Conservation (phyloP, 129 eudicot genomes). For the Ambrosia trifida region DNA sequence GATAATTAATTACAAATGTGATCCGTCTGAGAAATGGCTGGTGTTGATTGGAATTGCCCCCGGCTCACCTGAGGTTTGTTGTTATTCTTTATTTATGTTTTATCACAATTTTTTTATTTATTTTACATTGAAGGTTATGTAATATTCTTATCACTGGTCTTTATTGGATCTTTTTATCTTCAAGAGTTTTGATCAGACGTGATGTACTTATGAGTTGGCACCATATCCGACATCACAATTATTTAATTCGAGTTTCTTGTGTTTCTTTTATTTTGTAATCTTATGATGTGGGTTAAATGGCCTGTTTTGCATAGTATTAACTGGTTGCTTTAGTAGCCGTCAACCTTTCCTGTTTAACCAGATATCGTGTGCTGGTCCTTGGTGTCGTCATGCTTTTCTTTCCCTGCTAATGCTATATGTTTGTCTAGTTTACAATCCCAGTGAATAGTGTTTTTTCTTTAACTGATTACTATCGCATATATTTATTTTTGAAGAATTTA, state of each 20-base stretch:
- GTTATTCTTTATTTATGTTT: slow-evolving; percentile 19
- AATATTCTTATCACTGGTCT: neutral
- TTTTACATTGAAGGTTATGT: slow-evolving; percentile 2
- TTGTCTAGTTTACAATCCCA: neutral
- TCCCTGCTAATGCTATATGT: neutral
- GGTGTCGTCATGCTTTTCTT: slow-evolving; percentile 1
- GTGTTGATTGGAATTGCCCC: slow-evolving; percentile 98
- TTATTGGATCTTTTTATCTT: slow-evolving; percentile 2
- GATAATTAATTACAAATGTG: slow-evolving; percentile 87
- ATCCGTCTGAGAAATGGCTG: slow-evolving; percentile 97
- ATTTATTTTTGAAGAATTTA: neutral
- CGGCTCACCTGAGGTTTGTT: slow-evolving; percentile 89
- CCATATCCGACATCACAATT: neutral
- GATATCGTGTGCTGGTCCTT: slow-evolving; percentile 1
- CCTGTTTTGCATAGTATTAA: slow-evolving; percentile 15
- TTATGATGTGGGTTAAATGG: neutral
- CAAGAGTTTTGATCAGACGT: slow-evolving; percentile 18
- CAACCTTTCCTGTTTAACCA: slow-evolving; percentile 2
- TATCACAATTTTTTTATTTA: neutral
- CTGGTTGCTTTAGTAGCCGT: slow-evolving; percentile 6
- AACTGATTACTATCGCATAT: slow-evolving; percentile 8
- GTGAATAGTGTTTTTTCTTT: slow-evolving; percentile 1
- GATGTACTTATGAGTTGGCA: slow-evolving; percentile 3
- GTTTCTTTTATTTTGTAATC: neutral
- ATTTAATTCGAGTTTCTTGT: neutral